Evolutionary conservation across 805 yeast species (phyloP).

Genomic region (Ogataea haglerorum): DNA sequence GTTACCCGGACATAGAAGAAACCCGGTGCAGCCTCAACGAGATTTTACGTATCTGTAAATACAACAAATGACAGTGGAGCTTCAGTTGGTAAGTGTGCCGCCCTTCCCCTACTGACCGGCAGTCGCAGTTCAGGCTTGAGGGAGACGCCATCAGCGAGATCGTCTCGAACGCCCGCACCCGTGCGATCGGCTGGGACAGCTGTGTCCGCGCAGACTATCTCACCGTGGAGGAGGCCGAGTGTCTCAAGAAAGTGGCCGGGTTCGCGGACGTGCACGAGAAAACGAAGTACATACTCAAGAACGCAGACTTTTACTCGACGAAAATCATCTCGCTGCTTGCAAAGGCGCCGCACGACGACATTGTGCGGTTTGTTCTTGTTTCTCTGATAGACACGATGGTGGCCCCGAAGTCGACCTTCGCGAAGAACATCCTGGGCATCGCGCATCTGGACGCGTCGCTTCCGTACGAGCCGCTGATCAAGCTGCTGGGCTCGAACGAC

Average conservation of each 20-base stretch:
- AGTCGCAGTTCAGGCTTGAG: conserved; percentile 46
- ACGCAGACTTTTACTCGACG: conserved; percentile 50
- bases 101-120: conserved; percentile 5
- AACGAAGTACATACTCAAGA: conserved; percentile 38
- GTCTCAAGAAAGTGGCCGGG: conserved; percentile 35
- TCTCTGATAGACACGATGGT: conserved; percentile 55
- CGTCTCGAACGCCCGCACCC: conserved; percentile 64
- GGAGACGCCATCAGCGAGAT: conserved; percentile 65
- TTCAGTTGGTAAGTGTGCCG: conserved; percentile 22
- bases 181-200: conserved; percentile 92
- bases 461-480: conserved; percentile 52
- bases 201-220: conserved; percentile 71
- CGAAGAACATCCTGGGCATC: conserved; percentile 37
- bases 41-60: conserved; percentile 4
- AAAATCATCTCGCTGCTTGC: conserved; percentile 53
- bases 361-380: conserved; percentile 61
- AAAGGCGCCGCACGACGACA: conserved; percentile 56
- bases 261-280: conserved; percentile 37
- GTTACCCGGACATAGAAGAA: conserved; percentile 17
- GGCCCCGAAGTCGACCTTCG: conserved; percentile 28
- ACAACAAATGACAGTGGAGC: conserved; percentile 21
- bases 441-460: conserved; percentile 40
- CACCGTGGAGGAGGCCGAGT: conserved; percentile 60
- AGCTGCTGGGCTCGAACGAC: conserved; percentile 53
- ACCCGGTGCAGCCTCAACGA: conserved; percentile 14